A percentile compares a stretch with the other conserved stretches of the same genome.
Evolutionary conservation across 176 grass and related monocot genomes (phyloP).

Genomic region (Puccinellia tenuiflora): DNA sequence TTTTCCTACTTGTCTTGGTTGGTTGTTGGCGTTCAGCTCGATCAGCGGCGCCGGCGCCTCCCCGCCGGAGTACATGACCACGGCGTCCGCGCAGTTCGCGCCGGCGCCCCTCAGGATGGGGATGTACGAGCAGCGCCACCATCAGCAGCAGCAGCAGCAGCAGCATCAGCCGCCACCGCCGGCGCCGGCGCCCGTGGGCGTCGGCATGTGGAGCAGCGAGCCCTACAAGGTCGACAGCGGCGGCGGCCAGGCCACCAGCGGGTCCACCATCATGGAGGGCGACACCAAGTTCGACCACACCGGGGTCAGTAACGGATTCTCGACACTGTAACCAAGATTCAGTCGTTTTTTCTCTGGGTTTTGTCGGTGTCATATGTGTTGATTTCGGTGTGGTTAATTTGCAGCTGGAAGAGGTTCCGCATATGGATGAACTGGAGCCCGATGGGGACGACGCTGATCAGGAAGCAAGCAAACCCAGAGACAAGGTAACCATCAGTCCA

Average conservation of each 20-base stretch:
- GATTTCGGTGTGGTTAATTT: background rate
- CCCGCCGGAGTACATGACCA: conserved; percentile 63
- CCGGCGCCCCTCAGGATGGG: conserved; percentile 49
- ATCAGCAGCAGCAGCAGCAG: background rate
- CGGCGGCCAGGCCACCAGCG: conserved; percentile 67
- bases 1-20: background rate
- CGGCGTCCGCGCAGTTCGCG: conserved; percentile 65
- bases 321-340: no score
- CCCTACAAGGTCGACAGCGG: conserved; percentile 58
- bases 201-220: conserved; percentile 56
- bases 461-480: conserved; percentile 51
- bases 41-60: background rate
- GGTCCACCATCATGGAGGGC: conserved; percentile 51
- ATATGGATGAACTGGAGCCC: conserved; percentile 26
- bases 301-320: conserved; percentile 36
- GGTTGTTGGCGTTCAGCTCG: background rate
- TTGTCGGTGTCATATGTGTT: no score
- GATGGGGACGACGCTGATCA: conserved; percentile 41
- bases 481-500: conserved; percentile 39
- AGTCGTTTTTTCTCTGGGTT: background rate
- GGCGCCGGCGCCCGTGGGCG: background rate
- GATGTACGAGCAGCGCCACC: conserved; percentile 48
- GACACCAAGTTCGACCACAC: conserved; percentile 47
- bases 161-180: background rate
- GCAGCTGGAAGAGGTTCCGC: conserved; percentile 49